phyloP scores from a whole-genome alignment of 768 basidiomycete species.

The Agaricus subrufescens region DNA sequence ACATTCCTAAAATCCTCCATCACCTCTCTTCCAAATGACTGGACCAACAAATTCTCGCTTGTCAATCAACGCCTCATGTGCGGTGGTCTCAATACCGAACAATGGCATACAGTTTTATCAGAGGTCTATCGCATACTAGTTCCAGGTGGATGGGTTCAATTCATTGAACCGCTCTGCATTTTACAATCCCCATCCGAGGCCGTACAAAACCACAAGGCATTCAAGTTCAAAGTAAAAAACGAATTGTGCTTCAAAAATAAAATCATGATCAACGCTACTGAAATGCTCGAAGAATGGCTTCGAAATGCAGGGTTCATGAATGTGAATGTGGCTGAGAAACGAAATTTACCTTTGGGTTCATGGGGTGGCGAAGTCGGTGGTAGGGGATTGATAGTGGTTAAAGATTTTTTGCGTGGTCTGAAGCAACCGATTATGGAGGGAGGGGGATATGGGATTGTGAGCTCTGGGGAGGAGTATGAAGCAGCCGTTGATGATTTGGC shows the following conservation, averaged over 20 bases:
- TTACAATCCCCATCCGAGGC: slow-evolving; percentile 3
- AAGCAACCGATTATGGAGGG: slow-evolving; percentile 3
- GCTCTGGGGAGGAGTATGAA: slow-evolving; percentile 8
- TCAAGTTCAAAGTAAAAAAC: slow-evolving; percentile 2
- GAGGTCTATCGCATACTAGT: slow-evolving; percentile 8
- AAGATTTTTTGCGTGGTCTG: not conserved
- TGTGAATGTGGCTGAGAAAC: slow-evolving; percentile 3
- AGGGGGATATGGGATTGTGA: slow-evolving; percentile 8
- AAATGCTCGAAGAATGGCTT: not conserved
- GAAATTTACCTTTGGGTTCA: not conserved
- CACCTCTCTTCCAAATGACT: slow-evolving; percentile 8
- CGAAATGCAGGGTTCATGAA: slow-evolving; percentile 2
- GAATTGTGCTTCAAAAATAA: not conserved
- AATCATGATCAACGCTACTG: slow-evolving; percentile 1
- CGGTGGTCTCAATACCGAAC: not conserved
- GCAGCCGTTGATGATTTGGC: slow-evolving; percentile 2
- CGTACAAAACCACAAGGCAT: not conserved
- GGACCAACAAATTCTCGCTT: slow-evolving; percentile 5
- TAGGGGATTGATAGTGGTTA: not conserved
- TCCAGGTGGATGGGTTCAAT: slow-evolving; percentile 9
- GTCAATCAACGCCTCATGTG: slow-evolving; percentile 11
- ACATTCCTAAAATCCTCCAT: slow-evolving; percentile 1
- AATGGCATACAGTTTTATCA: slow-evolving; percentile 8
- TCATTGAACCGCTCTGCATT: not conserved
- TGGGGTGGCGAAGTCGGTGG: not conserved